Percentiles rank a stretch among this genome's conserved stretches.
phyloP scores from a whole-genome alignment of 2,329 filamentous ascomycete species.

The Pseudopyricularia javanii region DNA sequence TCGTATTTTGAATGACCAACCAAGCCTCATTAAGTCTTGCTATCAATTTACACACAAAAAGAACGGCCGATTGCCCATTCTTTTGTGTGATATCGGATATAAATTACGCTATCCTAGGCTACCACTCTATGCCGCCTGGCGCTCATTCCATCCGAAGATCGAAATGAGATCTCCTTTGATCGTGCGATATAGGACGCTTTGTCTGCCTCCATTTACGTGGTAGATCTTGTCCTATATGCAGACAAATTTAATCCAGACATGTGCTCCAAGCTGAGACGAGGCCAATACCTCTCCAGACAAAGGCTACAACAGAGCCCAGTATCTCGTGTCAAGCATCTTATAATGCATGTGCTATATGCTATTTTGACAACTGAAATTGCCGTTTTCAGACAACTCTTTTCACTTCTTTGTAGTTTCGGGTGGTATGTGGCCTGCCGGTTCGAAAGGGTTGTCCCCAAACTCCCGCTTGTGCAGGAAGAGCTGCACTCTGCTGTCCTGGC shows the following conservation, averaged over 20 bases:
- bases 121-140: slow-evolving; percentile 13
- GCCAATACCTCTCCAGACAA: background rate
- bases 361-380: background rate
- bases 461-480: slow-evolving; percentile 60
- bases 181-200: background rate
- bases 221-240: background rate
- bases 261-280: background rate
- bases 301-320: too few species aligned
- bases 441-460: slow-evolving; percentile 4
- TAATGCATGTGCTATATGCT: too few species aligned
- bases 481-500: slow-evolving; percentile 57
- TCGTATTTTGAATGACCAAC: too few species aligned
- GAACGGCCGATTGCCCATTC: background rate
- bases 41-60: background rate
- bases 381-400: background rate
- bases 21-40: background rate
- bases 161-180: background rate
- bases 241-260: background rate
- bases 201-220: background rate
- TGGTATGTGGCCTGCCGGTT: background rate
- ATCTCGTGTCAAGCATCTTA: too few species aligned
- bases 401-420: background rate
- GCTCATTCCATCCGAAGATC: slow-evolving; percentile 17
- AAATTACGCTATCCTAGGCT: slow-evolving; percentile 25
- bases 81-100: slow-evolving; percentile 14